phyloP scores from a whole-genome alignment of 1,284 basidiomycete species.

The Pseudozyma tsukubaensis region DNA sequence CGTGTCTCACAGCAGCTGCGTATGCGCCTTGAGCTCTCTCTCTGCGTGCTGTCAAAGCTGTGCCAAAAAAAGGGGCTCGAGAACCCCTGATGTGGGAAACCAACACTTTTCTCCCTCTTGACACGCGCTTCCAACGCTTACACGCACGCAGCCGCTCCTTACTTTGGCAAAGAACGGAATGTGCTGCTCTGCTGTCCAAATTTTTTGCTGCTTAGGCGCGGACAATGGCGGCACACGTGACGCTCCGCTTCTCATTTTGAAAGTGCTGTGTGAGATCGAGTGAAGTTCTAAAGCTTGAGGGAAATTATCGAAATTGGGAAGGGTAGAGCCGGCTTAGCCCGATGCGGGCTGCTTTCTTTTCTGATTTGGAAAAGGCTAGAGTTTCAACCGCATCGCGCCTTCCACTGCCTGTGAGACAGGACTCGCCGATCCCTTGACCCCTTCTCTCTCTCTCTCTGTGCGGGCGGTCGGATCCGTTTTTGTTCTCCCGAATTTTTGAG shows the following conservation, averaged over 20 bases:
- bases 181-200: not conserved
- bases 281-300: not conserved
- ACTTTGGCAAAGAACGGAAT: not conserved
- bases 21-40: not conserved
- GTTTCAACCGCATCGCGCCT: not conserved
- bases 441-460: not conserved
- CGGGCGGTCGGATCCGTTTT: constrained; percentile 31
- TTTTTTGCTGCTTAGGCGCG: constrained; percentile 1
- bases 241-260: not conserved
- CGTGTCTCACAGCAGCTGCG: not conserved
- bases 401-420: not conserved
- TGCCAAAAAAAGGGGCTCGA: constrained; percentile 11
- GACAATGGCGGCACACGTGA: constrained; percentile 9
- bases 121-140: not conserved
- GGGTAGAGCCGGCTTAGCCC: constrained; percentile 18
- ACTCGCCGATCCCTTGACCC: not conserved
- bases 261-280: not conserved
- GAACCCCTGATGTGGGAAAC: constrained; percentile 11
- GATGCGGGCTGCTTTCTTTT: constrained; percentile 11
- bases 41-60: too few species aligned
- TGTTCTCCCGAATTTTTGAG: constrained; percentile 22
- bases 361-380: not conserved
- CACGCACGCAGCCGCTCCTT: not conserved
- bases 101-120: constrained; percentile 4
- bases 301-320: not conserved